Percentiles rank a stretch among this genome's conserved stretches.
Conservation (phyloP, 768 basidiomycete genomes). For the Phlebiopsis flavidoalba region DNA sequence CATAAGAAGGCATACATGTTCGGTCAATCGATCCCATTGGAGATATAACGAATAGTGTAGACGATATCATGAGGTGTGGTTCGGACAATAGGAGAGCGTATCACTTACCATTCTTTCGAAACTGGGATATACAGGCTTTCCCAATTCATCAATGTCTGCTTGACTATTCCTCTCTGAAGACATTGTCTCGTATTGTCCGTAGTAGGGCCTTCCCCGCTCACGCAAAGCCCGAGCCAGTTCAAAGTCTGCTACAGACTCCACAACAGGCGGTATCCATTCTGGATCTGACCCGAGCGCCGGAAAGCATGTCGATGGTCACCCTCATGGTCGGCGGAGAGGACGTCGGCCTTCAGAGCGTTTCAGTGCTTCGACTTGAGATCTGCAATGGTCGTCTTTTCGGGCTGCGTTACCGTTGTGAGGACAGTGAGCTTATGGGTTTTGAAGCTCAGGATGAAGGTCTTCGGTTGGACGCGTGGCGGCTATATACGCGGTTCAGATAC, state of each 20-base stretch:
- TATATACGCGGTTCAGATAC: slow-evolving; percentile 14
- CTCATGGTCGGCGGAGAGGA: slow-evolving; percentile 22
- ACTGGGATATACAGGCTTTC: slow-evolving; percentile 65
- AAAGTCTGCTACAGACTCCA: slow-evolving; percentile 44
- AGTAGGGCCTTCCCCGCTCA: slow-evolving; percentile 41
- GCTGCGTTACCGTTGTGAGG: slow-evolving; percentile 49
- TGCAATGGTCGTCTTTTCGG: slow-evolving; percentile 41
- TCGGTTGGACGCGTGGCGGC: slow-evolving; percentile 54
- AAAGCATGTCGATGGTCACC: slow-evolving; percentile 5
- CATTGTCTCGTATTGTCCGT: slow-evolving; percentile 49
- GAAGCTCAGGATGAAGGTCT: slow-evolving; percentile 61
- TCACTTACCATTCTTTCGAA: slow-evolving; percentile 59
- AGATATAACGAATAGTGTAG: background rate
- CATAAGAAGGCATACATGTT: background rate
- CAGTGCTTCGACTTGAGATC: slow-evolving; percentile 55
- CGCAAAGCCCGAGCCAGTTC: slow-evolving; percentile 55
- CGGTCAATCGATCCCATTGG: background rate
- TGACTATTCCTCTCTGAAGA: slow-evolving; percentile 41
- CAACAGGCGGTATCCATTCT: slow-evolving; percentile 31
- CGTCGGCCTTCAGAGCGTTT: slow-evolving; percentile 52
- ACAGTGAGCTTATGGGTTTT: slow-evolving; percentile 72
- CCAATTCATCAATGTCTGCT: slow-evolving; percentile 55
- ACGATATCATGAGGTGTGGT: background rate
- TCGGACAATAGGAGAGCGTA: background rate
- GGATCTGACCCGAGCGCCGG: slow-evolving; percentile 14